phyloP scores from a whole-genome alignment of 2,329 filamentous ascomycete species.

The Rutstroemia sp. region DNA sequence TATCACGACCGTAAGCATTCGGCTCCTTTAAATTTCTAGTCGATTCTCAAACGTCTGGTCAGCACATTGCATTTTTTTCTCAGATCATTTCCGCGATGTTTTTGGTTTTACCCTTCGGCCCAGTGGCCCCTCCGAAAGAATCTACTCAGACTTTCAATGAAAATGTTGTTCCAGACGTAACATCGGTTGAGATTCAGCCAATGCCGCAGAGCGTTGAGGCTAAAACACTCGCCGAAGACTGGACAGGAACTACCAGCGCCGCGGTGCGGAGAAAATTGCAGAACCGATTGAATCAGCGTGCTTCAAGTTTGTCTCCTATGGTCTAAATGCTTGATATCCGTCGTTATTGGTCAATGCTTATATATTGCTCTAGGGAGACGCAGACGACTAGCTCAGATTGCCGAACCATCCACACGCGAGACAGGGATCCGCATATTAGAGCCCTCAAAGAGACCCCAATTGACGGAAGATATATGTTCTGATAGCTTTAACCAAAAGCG shows the following conservation, averaged over 20 bases:
- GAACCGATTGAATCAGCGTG: conserved; percentile 26
- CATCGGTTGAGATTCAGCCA: conserved; percentile 11
- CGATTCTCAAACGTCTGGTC: not conserved
- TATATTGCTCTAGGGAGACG: not conserved
- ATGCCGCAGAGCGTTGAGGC: conserved; percentile 15
- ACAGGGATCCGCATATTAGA: not conserved
- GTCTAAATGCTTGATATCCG: not conserved
- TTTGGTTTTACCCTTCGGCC: not conserved
- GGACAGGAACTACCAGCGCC: conserved; percentile 29
- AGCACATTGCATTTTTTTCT: not conserved
- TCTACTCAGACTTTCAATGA: not conserved
- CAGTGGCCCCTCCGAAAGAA: not conserved
- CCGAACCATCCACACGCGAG: not conserved
- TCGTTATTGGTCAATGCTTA: not conserved
- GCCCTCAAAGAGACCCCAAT: not conserved
- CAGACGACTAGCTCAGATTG: not conserved
- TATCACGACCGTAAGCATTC: too few species aligned
- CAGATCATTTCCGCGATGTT: not conserved
- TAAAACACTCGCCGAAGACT: conserved; percentile 25
- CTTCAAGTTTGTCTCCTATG: conserved; percentile 19
- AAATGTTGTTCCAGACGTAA: too few species aligned
- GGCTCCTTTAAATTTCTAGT: too few species aligned
- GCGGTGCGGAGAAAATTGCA: conserved; percentile 23
- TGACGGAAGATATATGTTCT: conserved; percentile 1
- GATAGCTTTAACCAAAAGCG: not conserved